Conservation (phyloP, 306 rosid genomes). For the Lithocarpus polystachyus region DNA sequence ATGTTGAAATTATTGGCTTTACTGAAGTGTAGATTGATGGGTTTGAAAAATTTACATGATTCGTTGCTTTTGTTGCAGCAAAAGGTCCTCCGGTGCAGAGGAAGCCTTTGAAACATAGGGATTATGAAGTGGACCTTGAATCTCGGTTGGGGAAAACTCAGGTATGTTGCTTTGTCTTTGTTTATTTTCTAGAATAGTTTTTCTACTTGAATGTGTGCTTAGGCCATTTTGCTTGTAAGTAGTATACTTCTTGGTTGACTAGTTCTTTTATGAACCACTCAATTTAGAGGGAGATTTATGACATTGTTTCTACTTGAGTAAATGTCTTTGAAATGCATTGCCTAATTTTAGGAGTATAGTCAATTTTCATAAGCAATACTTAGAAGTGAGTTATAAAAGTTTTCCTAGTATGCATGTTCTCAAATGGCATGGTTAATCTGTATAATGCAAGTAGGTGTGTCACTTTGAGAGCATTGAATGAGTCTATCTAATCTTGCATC, state of each 20-base stretch:
- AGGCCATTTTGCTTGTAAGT: background rate
- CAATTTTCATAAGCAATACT: background rate
- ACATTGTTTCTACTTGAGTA: background rate
- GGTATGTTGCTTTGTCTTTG: slow-evolving; percentile 24
- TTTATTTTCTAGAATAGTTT: background rate
- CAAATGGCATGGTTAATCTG: background rate
- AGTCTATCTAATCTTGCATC: background rate
- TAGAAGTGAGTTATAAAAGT: background rate
- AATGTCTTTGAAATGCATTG: background rate
- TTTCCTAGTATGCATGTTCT: background rate
- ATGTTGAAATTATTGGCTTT: background rate
- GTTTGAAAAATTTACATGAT: background rate
- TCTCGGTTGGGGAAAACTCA: slow-evolving; percentile 97
- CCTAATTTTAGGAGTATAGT: background rate
- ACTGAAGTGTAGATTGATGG: slow-evolving; percentile 1
- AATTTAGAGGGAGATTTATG: background rate
- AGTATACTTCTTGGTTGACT: background rate
- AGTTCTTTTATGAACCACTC: background rate
- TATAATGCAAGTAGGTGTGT: background rate
- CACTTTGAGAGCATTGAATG: background rate
- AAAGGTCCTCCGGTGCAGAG: slow-evolving; percentile 88
- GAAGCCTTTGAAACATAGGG: slow-evolving; percentile 95
- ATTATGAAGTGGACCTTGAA: slow-evolving; percentile 93
- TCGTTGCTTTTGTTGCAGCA: slow-evolving; percentile 30
- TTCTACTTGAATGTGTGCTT: background rate